These are phyloP conservation scores for Toxoplasma gondii DNA, from an alignment of 169 alveolate genomes.

Conservation along the genomic window DNA sequence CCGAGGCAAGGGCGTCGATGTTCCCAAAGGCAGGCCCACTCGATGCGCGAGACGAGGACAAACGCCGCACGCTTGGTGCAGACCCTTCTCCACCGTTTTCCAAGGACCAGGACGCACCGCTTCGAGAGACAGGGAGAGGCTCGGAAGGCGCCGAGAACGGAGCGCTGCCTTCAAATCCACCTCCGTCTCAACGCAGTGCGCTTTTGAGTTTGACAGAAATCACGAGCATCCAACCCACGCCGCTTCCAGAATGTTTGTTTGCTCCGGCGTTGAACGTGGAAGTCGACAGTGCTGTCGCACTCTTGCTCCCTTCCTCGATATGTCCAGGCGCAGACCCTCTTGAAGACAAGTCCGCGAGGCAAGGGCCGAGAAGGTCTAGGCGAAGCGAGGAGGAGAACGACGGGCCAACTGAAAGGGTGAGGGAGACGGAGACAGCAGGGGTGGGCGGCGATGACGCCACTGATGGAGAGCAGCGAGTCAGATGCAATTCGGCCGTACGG, in stretches of 20 bases:
- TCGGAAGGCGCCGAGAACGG: background rate
- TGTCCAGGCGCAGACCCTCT: too few species aligned
- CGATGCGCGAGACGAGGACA: too few species aligned
- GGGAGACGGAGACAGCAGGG: too few species aligned
- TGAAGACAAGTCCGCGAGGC: background rate
- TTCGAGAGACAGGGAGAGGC: background rate
- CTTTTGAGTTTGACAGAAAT: background rate
- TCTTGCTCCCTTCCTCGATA: background rate
- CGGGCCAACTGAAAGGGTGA: too few species aligned
- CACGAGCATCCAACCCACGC: background rate
- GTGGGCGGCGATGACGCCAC: too few species aligned
- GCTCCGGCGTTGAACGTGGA: background rate
- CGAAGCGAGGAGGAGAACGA: background rate
- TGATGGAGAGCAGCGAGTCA: too few species aligned
- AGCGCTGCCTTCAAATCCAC: background rate
- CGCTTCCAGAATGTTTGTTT: background rate
- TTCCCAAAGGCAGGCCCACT: too few species aligned
- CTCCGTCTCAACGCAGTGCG: background rate
- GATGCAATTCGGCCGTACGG: too few species aligned
- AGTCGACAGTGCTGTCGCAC: slow-evolving; percentile 6
- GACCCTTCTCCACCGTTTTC: too few species aligned
- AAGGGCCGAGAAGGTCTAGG: background rate
- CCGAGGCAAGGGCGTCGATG: too few species aligned
- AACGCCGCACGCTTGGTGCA: too few species aligned
- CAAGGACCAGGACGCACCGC: background rate